phyloP scores from a whole-genome alignment of 2,329 filamentous ascomycete genomes.

The Scedosporium dehoogii region DNA sequence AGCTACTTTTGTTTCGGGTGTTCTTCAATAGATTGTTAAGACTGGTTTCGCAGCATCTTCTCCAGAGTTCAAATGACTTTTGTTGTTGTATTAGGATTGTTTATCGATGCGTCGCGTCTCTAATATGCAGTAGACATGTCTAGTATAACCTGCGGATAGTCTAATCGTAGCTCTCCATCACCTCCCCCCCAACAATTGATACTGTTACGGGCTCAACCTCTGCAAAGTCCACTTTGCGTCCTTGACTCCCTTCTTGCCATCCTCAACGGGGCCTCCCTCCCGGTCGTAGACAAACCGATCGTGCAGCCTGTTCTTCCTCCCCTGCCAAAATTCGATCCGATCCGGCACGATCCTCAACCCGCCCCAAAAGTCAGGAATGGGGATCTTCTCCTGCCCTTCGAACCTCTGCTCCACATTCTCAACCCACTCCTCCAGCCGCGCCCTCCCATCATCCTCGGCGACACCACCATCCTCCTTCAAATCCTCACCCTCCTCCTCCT shows the following conservation, averaged over 20 bases:
- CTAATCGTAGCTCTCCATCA: background rate
- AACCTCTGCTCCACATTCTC: conserved; percentile 68
- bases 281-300: conserved; percentile 74
- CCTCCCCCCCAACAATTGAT: too few species aligned
- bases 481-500: background rate
- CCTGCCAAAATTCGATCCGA: conserved; percentile 93
- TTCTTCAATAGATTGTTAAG: background rate
- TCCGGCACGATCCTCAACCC: conserved; percentile 79
- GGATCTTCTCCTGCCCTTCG: conserved; percentile 66
- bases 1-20: background rate
- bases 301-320: conserved; percentile 78
- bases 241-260: conserved; percentile 26
- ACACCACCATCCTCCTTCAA: background rate
- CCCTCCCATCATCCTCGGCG: conserved; percentile 54
- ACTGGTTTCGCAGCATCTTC: background rate
- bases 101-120: too few species aligned
- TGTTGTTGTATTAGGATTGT: too few species aligned
- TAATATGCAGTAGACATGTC: too few species aligned
- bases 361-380: conserved; percentile 91
- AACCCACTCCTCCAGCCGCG: conserved; percentile 67
- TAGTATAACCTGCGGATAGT: too few species aligned
- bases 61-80: too few species aligned
- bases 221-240: conserved; percentile 54
- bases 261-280: conserved; percentile 27
- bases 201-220: conserved; percentile 57